Evolutionary conservation across 1,284 basidiomycete species (phyloP).

Genomic region (Boletellus sp.): DNA sequence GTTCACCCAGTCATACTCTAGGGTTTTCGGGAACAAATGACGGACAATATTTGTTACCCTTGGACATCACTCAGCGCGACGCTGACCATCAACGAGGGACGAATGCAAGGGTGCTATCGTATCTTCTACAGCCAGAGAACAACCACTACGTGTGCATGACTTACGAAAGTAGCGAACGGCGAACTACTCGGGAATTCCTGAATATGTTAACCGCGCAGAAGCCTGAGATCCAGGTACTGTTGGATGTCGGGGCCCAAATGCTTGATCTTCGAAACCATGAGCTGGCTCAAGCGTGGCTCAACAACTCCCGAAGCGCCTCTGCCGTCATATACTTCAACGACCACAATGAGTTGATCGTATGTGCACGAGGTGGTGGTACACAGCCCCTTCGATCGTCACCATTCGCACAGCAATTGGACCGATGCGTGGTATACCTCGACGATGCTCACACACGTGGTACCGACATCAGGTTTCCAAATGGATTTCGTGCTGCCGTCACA

Average conservation of each 20-base stretch:
- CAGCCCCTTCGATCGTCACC: slow-evolving; percentile 43
- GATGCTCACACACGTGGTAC: slow-evolving; percentile 46
- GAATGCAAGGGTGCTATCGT: slow-evolving; percentile 48
- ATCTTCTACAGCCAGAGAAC: slow-evolving; percentile 46
- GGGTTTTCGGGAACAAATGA: slow-evolving; percentile 62
- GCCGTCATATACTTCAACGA: slow-evolving; percentile 50
- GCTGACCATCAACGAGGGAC: slow-evolving; percentile 41
- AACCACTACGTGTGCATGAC: slow-evolving; percentile 33
- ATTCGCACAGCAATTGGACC: slow-evolving; percentile 40
- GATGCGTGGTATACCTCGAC: slow-evolving; percentile 52
- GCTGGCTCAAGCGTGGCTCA: slow-evolving; percentile 42
- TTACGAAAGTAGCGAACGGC: slow-evolving; percentile 17
- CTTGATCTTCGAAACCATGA: slow-evolving; percentile 46
- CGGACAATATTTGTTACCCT: slow-evolving; percentile 46
- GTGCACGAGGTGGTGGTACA: slow-evolving; percentile 36
- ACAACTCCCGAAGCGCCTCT: slow-evolving; percentile 19
- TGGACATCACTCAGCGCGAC: slow-evolving; percentile 44
- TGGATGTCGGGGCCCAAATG: slow-evolving; percentile 59
- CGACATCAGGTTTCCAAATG: slow-evolving; percentile 41
- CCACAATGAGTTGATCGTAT: slow-evolving; percentile 41
- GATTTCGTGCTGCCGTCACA: slow-evolving; percentile 49
- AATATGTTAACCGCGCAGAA: slow-evolving; percentile 30
- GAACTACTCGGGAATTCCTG: slow-evolving; percentile 35
- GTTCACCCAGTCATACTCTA: slow-evolving; percentile 23
- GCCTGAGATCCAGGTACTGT: slow-evolving; percentile 41